phyloP scores from a whole-genome alignment of 345 rosid genomes.

The Arabidopsis suecica region DNA sequence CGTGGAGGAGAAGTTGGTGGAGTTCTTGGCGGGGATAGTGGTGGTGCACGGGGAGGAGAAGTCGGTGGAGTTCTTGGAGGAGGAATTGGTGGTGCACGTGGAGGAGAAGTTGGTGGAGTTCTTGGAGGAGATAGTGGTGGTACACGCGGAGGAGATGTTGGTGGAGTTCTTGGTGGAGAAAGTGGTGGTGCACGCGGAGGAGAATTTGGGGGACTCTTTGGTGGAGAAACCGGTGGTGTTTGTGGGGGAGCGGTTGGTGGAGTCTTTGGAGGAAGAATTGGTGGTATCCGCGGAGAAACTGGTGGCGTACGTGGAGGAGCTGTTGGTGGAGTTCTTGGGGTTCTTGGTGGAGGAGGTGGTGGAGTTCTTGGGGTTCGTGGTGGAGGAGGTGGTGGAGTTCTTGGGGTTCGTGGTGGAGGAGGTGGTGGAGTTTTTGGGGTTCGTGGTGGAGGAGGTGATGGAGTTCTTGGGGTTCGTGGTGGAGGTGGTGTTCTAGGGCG shows the following conservation, averaged over 20 bases:
- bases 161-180: background rate
- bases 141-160: background rate
- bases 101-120: background rate
- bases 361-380: background rate
- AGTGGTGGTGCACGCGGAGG: background rate
- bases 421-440: background rate
- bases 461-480: background rate
- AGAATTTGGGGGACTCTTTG: background rate
- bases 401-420: background rate
- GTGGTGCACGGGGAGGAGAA: background rate
- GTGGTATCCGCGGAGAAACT: background rate
- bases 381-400: background rate
- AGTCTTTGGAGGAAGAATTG: background rate
- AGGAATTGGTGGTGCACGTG: background rate
- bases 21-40: background rate
- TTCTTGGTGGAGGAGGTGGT: background rate
- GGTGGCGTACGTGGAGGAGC: slow-evolving; percentile 2
- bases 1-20: background rate
- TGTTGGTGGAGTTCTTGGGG: background rate
- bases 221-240: background rate
- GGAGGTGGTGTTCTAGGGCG: background rate
- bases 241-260: background rate
- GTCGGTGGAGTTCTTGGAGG: background rate
- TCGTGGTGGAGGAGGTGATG: background rate
- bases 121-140: background rate